phyloP scores from a whole-genome alignment of 2,329 filamentous ascomycete species.

The Fusarium newnesense region DNA sequence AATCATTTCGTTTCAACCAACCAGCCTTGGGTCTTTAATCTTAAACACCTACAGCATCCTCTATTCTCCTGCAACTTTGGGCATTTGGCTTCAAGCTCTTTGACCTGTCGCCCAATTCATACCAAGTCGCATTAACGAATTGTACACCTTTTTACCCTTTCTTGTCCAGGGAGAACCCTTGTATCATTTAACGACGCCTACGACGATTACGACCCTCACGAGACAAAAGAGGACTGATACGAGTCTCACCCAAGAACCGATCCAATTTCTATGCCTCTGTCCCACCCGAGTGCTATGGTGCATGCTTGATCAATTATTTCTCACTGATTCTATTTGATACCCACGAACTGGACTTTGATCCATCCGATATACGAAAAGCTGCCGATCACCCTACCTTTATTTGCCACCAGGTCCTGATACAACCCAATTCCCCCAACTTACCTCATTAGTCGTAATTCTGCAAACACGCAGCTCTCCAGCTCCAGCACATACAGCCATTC shows the following conservation, averaged over 20 bases:
- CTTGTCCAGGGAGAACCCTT: background rate
- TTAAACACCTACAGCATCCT: conserved; percentile 3
- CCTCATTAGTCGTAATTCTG: conserved; percentile 6
- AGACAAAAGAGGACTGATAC: conserved; percentile 28
- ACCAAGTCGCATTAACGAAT: background rate
- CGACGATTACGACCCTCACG: conserved; percentile 37
- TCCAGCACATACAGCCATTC: conserved; percentile 2
- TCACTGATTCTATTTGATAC: conserved; percentile 25
- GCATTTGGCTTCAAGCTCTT: conserved; percentile 1
- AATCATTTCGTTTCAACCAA: conserved; percentile 32
- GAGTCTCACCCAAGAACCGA: conserved; percentile 14
- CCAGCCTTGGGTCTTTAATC: conserved; percentile 20
- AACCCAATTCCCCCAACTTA: conserved; percentile 1
- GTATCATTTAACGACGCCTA: conserved; percentile 36
- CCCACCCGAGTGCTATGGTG: conserved; percentile 9
- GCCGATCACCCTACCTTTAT: conserved; percentile 28
- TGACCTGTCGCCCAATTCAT: conserved; percentile 1
- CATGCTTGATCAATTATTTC: background rate
- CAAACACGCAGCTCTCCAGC: conserved; percentile 6
- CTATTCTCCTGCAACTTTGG: background rate
- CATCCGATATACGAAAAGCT: conserved; percentile 20
- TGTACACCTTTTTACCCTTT: background rate
- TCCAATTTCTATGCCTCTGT: background rate
- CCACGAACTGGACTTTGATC: conserved; percentile 8
- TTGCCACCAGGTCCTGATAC: conserved; percentile 22